Percentiles rank a stretch among this genome's conserved stretches.
Evolutionary conservation across 2,329 filamentous ascomycete species (phyloP).

Genomic region (Chalara sp.): DNA sequence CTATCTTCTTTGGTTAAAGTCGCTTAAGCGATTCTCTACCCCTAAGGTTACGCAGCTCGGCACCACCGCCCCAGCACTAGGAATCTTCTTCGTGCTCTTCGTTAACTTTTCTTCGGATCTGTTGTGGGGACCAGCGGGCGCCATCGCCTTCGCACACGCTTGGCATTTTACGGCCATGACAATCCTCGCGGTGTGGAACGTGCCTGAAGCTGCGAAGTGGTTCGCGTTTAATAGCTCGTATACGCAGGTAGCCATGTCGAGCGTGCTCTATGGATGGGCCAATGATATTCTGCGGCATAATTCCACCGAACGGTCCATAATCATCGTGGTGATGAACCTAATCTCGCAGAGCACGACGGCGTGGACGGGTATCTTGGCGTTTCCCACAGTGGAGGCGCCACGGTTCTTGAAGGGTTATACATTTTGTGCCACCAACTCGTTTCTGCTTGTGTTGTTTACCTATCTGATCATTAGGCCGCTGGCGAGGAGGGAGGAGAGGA

Average conservation of each 20-base stretch:
- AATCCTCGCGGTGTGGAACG: constrained; percentile 49
- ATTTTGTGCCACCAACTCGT: constrained; percentile 22
- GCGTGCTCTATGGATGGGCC: constrained; percentile 40
- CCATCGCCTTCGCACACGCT: constrained; percentile 41
- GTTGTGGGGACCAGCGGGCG: constrained; percentile 44
- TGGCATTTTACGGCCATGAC: constrained; percentile 47
- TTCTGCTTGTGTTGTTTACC: constrained; percentile 25
- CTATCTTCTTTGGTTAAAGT: constrained; percentile 53
- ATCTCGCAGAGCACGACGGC: constrained; percentile 39
- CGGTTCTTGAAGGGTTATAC: constrained; percentile 34
- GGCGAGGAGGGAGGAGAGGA: constrained; percentile 9
- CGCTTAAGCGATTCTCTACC: constrained; percentile 38
- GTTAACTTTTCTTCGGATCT: constrained; percentile 50
- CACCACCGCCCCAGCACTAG: constrained; percentile 44
- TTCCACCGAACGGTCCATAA: constrained; percentile 33
- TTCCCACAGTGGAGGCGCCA: constrained; percentile 38
- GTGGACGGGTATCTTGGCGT: constrained; percentile 40
- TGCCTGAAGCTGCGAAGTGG: constrained; percentile 47
- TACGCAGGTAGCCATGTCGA: constrained; percentile 37
- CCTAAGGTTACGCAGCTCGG: constrained; percentile 44
- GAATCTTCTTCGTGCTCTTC: constrained; percentile 48
- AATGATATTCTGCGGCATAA: constrained; percentile 36
- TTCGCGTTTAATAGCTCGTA: constrained; percentile 42
- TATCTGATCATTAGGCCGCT: constrained; percentile 12
- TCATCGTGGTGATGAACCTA: constrained; percentile 35